phyloP scores from a whole-genome alignment of 306 rosid species.

The Amphicarpaea edgeworthii region DNA sequence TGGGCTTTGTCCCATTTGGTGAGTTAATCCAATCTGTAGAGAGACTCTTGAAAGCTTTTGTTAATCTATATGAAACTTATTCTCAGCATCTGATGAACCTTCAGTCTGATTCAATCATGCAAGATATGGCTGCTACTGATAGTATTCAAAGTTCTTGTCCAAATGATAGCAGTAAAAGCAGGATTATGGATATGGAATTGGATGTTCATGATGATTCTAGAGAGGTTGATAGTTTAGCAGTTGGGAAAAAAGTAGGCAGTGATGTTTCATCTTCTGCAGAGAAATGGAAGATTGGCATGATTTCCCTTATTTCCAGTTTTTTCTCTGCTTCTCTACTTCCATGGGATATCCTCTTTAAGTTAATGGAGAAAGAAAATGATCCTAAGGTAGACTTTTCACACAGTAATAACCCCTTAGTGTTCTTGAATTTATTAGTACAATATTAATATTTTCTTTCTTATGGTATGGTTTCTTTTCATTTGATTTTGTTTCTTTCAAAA shows the following conservation, averaged over 20 bases:
- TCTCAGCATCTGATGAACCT: constrained; percentile 54
- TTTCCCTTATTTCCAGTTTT: constrained; percentile 71
- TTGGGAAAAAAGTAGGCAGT: constrained; percentile 49
- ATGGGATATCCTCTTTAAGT: constrained; percentile 73
- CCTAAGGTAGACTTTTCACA: constrained; percentile 59
- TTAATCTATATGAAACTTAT: constrained; percentile 66
- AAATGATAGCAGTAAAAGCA: constrained; percentile 61
- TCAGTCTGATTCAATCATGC: constrained; percentile 53
- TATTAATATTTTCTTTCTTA: constrained; percentile 10
- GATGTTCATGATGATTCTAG: constrained; percentile 74
- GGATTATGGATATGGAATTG: constrained; percentile 82
- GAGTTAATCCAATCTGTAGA: constrained; percentile 62
- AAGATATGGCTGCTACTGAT: constrained; percentile 57
- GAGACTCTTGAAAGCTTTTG: constrained; percentile 73
- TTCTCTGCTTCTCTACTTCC: constrained; percentile 70
- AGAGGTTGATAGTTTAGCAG: constrained; percentile 63
- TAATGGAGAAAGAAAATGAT: constrained; percentile 74
- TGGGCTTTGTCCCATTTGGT: constrained; percentile 54
- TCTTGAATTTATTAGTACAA: not conserved
- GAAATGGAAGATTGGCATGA: constrained; percentile 77
- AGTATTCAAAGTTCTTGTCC: constrained; percentile 47
- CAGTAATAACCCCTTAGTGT: not conserved
- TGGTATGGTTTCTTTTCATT: constrained; percentile 21
- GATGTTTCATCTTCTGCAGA: constrained; percentile 57
- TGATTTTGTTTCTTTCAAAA: constrained; percentile 33